Evolutionary conservation across 2,329 filamentous ascomycete species (phyloP), one percentile per base, ranked within the genome.

Genomic region (Sarocladium brachiariae): DNA sequence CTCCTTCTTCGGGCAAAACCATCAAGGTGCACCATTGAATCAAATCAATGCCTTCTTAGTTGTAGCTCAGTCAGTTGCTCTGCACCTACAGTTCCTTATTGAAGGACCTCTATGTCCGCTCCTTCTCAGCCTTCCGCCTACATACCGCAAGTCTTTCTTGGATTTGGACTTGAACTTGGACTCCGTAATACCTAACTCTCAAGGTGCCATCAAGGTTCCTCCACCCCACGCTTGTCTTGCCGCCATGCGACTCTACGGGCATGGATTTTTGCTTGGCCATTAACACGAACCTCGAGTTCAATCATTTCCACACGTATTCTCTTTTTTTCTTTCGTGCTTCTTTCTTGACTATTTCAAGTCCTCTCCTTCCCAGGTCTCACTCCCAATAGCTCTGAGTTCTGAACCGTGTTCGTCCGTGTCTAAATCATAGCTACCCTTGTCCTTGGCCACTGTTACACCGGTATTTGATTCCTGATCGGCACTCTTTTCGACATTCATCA

Each of bases 11-110:
- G 25, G 43, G 43, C 24, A 16, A 47, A 47, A 31, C 43, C 43
- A 47, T 47, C 43, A 47, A 23, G 43, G 43, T 47, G 27, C n/a
- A n/a, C 43, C 43, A 21, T 47, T 25, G 43, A 47, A 47, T 47
- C 43, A 47, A 33, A 47, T 6, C 43, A 47, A 25, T 23, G 25
- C n/a, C 5, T 47, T 47, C 43, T 6, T 7, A 7, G 7, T 13
- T 30, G 27, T 30, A 7, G 27, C 21, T 41, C 37, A 41, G 37
- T n/a, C 37, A 41, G 37, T 18, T 21, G 34, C 34, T n/a, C n/a
- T n/a, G n/a, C n/a, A n/a, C n/a, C n/a, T n/a, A n/a, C n/a, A n/a
- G n/a, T n/a, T n/a, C 21, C n/a, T 39, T 16, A 43, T 5, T 19
- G 16, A 19, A 11, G 21, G 6, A 43, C 39, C 23, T 25, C 14